Base-by-base conservation (phyloP, 2,329 filamentous ascomycete species). In the Cladosporium sp. region DNA sequence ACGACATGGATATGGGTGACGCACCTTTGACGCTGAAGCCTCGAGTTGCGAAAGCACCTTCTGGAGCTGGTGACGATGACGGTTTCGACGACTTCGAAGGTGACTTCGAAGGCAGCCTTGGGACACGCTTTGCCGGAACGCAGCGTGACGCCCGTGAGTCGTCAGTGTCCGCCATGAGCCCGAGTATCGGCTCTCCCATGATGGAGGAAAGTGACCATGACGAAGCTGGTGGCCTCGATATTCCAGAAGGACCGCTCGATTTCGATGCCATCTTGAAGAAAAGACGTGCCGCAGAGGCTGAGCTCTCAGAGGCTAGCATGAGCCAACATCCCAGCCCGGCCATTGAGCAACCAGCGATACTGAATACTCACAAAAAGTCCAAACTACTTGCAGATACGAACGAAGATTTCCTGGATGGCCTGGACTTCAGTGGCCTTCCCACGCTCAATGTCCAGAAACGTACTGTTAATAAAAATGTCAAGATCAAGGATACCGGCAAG, bases 21-120 rank as follows among this genome's bases (percentile, higher is more conserved):
- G 55, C 57, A 36, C 72, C 73, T n/a, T 68, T 80, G 59, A 74
- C 76, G 67, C 66, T 76, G 69, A 79, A 79, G 68, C 67, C 68
- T 34, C 59, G 66, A 11, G 71, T 45, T 19, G 59, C 64, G 22
- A 62, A 65, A 17, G 51, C 62, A 11, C 60, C 60, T 76, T 78
- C 52, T 74, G 79, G 60, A 70, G 51, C 71, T 70, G 14, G 67
- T 69, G 28, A 60, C 62, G 15, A 60, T 60, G 90, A 96, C 55
- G 92, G 96, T 62, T 86, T 96, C 66, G 92, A 89, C 61, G 87
- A 97, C 70, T 96, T 93, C 89, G 94, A 97, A 75, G 92, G 92
- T 61, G 87, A 97, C 70, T 96, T 93, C 89, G 94, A 97, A 75
- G 92, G 92, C 58, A 97, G 92, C 72, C 80, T 97, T 60, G 92